These are phyloP conservation scores for Trichophyton verrucosum DNA, from an alignment of 2,329 filamentous ascomycete genomes.

Conservation along the genomic window DNA sequence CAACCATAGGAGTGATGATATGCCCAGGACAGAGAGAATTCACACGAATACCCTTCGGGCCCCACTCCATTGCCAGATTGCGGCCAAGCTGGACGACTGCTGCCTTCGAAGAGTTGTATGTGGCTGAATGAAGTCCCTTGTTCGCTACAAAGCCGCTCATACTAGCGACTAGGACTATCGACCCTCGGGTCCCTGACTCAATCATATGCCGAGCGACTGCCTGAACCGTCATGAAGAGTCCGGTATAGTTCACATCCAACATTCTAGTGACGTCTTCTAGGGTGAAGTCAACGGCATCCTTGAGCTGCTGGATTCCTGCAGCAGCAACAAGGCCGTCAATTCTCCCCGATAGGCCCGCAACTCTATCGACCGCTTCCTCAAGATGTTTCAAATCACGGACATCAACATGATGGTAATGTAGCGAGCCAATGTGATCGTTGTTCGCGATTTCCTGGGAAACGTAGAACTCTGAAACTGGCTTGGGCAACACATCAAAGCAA, in stretches of 20 bases:
- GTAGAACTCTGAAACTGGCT: slow-evolving; percentile 34
- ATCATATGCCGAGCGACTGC: slow-evolving; percentile 29
- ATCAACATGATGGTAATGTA: slow-evolving; percentile 38
- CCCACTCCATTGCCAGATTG: slow-evolving; percentile 44
- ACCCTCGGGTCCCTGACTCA: slow-evolving; percentile 21
- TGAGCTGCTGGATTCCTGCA: slow-evolving; percentile 33
- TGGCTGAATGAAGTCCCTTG: slow-evolving; percentile 32
- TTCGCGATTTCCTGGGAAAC: slow-evolving; percentile 21
- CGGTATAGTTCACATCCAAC: slow-evolving; percentile 39
- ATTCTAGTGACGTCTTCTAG: slow-evolving; percentile 32
- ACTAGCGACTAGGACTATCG: slow-evolving; percentile 39
- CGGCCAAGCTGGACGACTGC: slow-evolving; percentile 42
- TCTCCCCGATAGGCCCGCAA: slow-evolving; percentile 14
- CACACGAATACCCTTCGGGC: slow-evolving; percentile 39
- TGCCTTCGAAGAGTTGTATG: slow-evolving; percentile 45
- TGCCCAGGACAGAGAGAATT: slow-evolving; percentile 44
- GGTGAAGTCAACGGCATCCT: slow-evolving; percentile 30
- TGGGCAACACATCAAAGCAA: slow-evolving; percentile 35
- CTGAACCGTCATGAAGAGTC: slow-evolving; percentile 38
- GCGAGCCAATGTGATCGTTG: slow-evolving; percentile 23
- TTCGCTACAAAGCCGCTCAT: slow-evolving; percentile 42
- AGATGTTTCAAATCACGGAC: slow-evolving; percentile 31
- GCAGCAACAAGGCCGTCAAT: slow-evolving; percentile 34
- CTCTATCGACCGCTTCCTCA: slow-evolving; percentile 13
- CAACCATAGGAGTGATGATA: slow-evolving; percentile 60